These are phyloP conservation scores for Fusarium sp. DNA, from an alignment of 2,329 filamentous ascomycete genomes.

Conservation along the genomic window DNA sequence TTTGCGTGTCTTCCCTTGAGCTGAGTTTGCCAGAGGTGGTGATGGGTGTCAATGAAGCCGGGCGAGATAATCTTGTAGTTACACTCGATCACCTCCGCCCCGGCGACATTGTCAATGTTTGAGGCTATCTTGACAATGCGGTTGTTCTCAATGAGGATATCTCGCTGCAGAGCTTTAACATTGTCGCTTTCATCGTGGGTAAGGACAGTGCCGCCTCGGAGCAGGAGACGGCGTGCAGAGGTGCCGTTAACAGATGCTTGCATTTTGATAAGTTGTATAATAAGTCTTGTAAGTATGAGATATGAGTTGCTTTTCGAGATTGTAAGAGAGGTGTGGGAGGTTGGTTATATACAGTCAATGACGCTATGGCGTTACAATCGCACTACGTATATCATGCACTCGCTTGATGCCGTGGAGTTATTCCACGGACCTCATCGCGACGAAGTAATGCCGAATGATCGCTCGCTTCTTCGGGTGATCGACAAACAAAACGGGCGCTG, in stretches of 20 bases:
- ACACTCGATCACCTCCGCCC: not conserved
- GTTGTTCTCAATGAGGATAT: conserved; percentile 18
- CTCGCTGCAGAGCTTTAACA: not conserved
- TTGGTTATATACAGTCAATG: conserved; percentile 3
- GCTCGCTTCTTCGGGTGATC: not conserved
- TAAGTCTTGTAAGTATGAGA: not conserved
- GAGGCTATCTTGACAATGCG: conserved; percentile 3
- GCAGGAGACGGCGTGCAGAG: not conserved
- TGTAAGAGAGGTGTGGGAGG: not conserved
- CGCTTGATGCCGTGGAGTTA: not conserved
- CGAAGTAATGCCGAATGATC: not conserved
- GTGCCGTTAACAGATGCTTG: not conserved
- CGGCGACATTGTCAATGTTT: not conserved
- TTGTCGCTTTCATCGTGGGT: conserved; percentile 13
- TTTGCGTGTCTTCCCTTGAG: conserved; percentile 13
- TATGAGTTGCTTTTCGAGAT: rapidly evolving
- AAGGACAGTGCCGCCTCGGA: conserved; percentile 29
- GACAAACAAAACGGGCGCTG: not conserved
- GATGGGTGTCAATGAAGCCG: conserved; percentile 17
- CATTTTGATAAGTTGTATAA: not conserved
- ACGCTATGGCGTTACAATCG: not conserved
- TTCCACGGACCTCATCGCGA: not conserved
- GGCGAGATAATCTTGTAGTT: conserved; percentile 4
- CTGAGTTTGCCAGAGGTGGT: conserved; percentile 24
- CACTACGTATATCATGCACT: not conserved